These are phyloP conservation scores for Silene latifolia DNA, from an alignment of 148 eudicot genomes.

Conservation along the genomic window DNA sequence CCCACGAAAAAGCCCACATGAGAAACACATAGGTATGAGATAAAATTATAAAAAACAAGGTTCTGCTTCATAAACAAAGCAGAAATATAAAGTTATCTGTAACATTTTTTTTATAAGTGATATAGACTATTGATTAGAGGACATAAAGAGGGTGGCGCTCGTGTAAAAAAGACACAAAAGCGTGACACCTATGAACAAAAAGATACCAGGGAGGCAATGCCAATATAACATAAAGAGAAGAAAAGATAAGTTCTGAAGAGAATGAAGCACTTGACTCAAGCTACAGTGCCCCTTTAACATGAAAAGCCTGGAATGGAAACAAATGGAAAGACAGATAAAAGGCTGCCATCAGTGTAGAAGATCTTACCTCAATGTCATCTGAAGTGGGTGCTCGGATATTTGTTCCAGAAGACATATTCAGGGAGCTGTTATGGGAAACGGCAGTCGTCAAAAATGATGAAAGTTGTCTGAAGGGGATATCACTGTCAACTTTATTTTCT, in stretches of 20 bases:
- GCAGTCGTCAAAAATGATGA: slow-evolving; percentile 54
- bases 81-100: neutral
- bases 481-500: slow-evolving; percentile 32
- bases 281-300: neutral
- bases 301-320: neutral
- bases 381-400: slow-evolving; percentile 34
- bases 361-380: slow-evolving; percentile 51
- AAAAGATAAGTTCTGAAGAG: slow-evolving; percentile 10
- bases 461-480: slow-evolving; percentile 49
- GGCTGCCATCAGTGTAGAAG: neutral
- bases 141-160: neutral
- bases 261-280: neutral
- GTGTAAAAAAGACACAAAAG: neutral
- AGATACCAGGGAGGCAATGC: neutral
- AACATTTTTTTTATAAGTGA: neutral
- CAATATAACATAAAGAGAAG: neutral
- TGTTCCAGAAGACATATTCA: slow-evolving; percentile 32
- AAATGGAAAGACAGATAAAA: neutral
- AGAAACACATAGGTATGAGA: neutral
- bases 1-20: neutral
- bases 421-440: slow-evolving; percentile 35
- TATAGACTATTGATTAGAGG: too few species aligned
- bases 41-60: neutral
- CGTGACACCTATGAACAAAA: neutral
- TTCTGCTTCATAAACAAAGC: neutral